These are phyloP conservation scores for Petunia axillaris DNA, from an alignment of 257 asterid genomes.

Conservation along the genomic window DNA sequence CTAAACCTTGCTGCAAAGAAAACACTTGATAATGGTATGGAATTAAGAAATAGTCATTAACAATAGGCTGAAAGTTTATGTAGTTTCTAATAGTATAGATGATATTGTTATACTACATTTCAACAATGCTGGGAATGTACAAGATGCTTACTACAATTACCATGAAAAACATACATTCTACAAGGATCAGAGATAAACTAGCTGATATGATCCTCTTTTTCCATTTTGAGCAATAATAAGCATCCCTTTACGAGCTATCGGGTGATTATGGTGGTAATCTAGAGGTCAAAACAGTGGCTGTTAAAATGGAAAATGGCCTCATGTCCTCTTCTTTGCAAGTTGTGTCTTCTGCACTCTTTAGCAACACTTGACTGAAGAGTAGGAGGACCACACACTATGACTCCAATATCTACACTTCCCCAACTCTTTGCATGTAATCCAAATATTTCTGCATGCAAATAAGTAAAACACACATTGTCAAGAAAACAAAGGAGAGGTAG, in stretches of 20 bases:
- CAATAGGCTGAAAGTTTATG: neutral
- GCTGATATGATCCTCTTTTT: constrained; percentile 7
- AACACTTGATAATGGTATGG: neutral
- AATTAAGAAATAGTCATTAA: neutral
- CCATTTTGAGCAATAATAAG: neutral
- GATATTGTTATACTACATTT: constrained; percentile 1
- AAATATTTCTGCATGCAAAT: constrained; percentile 51
- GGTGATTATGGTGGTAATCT: constrained; percentile 23
- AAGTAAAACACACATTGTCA: neutral
- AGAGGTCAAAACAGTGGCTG: too few relatives aligned
- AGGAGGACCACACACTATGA: too few relatives aligned
- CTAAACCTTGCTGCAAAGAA: too few relatives aligned
- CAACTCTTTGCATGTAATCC: too few relatives aligned
- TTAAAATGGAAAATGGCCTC: too few relatives aligned
- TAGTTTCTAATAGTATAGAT: neutral
- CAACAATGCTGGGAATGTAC: neutral
- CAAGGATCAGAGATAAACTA: neutral
- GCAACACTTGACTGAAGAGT: too few relatives aligned
- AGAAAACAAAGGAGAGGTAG: too few relatives aligned
- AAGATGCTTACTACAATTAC: neutral
- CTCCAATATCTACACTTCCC: too few relatives aligned
- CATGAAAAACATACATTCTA: neutral
- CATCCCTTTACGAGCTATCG: neutral
- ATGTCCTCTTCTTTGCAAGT: too few relatives aligned
- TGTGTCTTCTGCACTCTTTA: too few relatives aligned